Evolutionary conservation across 2,329 filamentous ascomycete genomes (phyloP).

Genomic region (Claviceps pusilla): DNA sequence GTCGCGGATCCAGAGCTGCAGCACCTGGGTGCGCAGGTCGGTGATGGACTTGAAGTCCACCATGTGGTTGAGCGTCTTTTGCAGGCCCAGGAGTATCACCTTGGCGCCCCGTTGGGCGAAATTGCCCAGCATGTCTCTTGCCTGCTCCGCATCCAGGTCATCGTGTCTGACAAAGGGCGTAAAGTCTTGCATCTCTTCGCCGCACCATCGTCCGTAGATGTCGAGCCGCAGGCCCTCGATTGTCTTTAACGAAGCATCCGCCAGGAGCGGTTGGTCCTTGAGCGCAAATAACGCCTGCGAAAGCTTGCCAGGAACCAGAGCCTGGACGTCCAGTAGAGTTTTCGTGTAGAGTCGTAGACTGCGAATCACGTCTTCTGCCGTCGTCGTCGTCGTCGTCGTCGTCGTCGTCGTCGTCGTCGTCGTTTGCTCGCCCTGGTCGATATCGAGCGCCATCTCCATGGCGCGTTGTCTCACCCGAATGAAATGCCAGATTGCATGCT

Average conservation of each 20-base stretch:
- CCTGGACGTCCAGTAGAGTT: conserved; percentile 64
- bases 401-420: conserved; percentile 21
- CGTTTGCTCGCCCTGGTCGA: conserved; percentile 26
- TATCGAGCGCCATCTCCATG: conserved; percentile 47
- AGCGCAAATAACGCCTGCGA: conserved; percentile 53
- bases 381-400: conserved; percentile 22
- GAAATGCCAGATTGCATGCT: conserved; percentile 67
- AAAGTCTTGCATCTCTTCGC: conserved; percentile 69
- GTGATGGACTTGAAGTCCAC: conserved; percentile 55
- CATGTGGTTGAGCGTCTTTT: conserved; percentile 42
- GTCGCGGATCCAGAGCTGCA: conserved; percentile 63
- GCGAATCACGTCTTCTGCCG: conserved; percentile 35
- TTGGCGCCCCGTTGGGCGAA: conserved; percentile 51
- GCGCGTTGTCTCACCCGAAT: conserved; percentile 56
- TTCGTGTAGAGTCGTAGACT: conserved; percentile 59
- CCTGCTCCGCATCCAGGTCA: conserved; percentile 48
- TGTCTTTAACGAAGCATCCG: conserved; percentile 49
- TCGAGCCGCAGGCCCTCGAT: conserved; percentile 64
- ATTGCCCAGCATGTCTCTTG: conserved; percentile 41
- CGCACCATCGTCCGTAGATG: conserved; percentile 63
- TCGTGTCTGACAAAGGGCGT: conserved; percentile 78
- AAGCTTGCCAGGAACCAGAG: conserved; percentile 57
- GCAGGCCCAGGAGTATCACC: conserved; percentile 46
- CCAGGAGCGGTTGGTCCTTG: conserved; percentile 55
- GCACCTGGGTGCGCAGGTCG: conserved; percentile 50